Evolutionary conservation across 1,284 basidiomycete species (phyloP), one percentile per base, ranked within the genome.

Genomic region (Pseudozyma thailandica): DNA sequence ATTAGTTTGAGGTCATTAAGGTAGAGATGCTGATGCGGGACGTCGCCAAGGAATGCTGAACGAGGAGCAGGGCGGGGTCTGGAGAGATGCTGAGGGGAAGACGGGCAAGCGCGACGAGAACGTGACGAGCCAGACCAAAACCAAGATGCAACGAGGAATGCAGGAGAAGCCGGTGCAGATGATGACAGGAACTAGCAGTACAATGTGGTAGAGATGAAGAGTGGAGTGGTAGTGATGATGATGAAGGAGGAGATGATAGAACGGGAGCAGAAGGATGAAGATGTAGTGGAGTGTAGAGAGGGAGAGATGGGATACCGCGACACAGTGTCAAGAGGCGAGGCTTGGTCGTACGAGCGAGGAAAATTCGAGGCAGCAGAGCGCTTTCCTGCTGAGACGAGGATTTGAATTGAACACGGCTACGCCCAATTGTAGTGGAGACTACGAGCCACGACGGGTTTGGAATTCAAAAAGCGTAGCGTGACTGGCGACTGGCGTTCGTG

Each of bases 401-500:
- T 39, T 33, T 53, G 53, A 56, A 48, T 39, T 41, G 41, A 64
- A 57, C 59, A 54, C 59, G 59, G 47, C 50, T 18, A 31, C 35
- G 37, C 38, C 31, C 23, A 18, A 20, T 46, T 48, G 52, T 50
- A 55, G 44, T 43, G 31, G 27, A 23, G n/a, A 64, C 21, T 63
- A 48, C 45, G 27, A 63, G 50, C 45, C 60, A 63, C 60, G 60
- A 63, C 50, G 41, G 41, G 48, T 33, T 26, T 30, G 20, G 23
- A 45, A 65, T 59, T 50, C 42, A 47, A 50, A 54, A 50, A 21
- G 16, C 21, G 44, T 26, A 54, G 30, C 63, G 63, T 58, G 62
- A 65, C 61, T 28, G 61, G 55, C 56, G 61, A 57, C 53, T 56
- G 60, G 62, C 62, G 54, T 56, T 64, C 54, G 61, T 56, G 60